Base-by-base conservation (phyloP, 192 early-diverging fungal species). In the Dissophora ornata region DNA sequence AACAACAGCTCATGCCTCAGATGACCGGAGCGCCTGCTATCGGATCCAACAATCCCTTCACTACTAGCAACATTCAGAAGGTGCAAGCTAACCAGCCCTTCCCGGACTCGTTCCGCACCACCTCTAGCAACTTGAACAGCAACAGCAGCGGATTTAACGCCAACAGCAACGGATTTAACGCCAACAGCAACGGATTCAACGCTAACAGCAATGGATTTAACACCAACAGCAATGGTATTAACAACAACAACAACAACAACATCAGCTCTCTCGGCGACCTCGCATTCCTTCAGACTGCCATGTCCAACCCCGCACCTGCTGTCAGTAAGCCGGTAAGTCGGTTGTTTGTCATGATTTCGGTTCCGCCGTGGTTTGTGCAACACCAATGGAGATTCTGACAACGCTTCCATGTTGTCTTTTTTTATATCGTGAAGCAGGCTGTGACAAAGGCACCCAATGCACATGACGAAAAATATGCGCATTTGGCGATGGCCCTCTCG, bases 1-100 rank as follows among this genome's bases (percentile, higher is more conserved):
- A 71, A 29, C 59, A 63, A 46, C 70, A 74, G 34, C 62, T 74
- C 22, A 63, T 65, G 61, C 70, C 70, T 15, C 57, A 59, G 51
- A 54, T 58, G 60, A 79, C 66, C 4, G 50, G 52, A 2, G 49
- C 67, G 22, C 54, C 67, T 15, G 45, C 50, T 12, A 57, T 80
- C 34, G 79, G 79, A 21, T 71, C 79, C 32, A 80, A 80, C 42
- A 80, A 80, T 56, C 79, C 79, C 9, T 80, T 80, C 61, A 71
- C 54, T 15, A 40, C 62, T 19, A 55, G 53, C 49, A 30, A 62
- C 33, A 46, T 60, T 22, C 55, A 80, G 24, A 57, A 62, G 29
- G 70, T 58, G 0, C 40, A 47, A 21, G 56, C 70, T 18, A 53
- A 53, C 9, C 46, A 52, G 29, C 65, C 45, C 22, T 71, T 71